phyloP scores from a whole-genome alignment of 805 yeast species.

The Starmerella etchellsii region DNA sequence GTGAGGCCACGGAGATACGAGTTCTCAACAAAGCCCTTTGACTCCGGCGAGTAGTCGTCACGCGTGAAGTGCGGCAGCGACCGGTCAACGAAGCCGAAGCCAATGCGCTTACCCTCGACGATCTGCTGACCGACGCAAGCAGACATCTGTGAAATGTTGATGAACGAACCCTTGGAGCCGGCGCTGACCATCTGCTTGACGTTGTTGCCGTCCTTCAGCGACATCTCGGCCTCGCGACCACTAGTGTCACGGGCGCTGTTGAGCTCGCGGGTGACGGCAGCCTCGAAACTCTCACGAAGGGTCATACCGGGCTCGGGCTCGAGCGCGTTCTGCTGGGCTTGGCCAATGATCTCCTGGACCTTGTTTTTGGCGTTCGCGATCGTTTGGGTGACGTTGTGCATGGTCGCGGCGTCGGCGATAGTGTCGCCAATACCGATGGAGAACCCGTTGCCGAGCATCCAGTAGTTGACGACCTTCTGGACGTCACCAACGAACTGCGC shows the following conservation, averaged over 20 bases:
- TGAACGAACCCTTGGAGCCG: conserved; percentile 98
- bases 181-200: conserved; percentile 99
- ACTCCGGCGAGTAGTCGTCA: conserved; percentile 97
- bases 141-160: conserved; percentile 97
- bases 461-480: conserved; percentile 89
- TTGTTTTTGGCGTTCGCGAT: conserved; percentile 85
- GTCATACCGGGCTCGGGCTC: conserved; percentile 99
- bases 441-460: conserved; percentile 94
- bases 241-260: conserved; percentile 99
- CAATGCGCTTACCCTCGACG: conserved; percentile 98
- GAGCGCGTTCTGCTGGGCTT: conserved; percentile 77
- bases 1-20: conserved; percentile 94
- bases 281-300: conserved; percentile 93
- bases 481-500: conserved; percentile 82
- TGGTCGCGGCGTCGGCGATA: conserved; percentile 93
- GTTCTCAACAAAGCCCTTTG: conserved; percentile 95
- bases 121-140: conserved; percentile 99
- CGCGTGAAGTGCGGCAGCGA: conserved; percentile 95
- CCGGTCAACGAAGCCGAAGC: conserved; percentile 93
- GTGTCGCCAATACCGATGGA: conserved; percentile 99
- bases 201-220: conserved; percentile 83
- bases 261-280: conserved; percentile 84
- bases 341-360: conserved; percentile 85
- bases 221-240: conserved; percentile 96
- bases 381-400: conserved; percentile 85